A percentile compares a stretch with the other conserved stretches of the same genome.
phyloP scores from a whole-genome alignment of 2,329 filamentous ascomycete species.

The Zasmidium cellare region DNA sequence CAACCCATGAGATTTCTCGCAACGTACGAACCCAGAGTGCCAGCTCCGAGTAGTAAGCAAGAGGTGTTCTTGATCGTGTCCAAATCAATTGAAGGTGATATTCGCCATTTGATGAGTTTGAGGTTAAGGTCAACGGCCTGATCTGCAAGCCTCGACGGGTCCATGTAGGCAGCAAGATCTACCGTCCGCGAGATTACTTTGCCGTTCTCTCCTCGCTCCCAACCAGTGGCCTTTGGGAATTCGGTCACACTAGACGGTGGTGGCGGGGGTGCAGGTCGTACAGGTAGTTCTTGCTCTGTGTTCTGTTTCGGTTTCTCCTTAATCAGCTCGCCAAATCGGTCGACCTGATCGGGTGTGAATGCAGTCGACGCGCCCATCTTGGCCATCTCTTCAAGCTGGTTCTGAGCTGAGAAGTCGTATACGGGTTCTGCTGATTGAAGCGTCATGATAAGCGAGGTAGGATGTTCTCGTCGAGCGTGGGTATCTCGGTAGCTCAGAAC shows the following conservation, averaged over 20 bases:
- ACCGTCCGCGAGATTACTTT: constrained; percentile 78
- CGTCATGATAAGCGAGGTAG: constrained; percentile 76
- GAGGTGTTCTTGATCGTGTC: constrained; percentile 86
- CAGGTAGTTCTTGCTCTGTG: constrained; percentile 22
- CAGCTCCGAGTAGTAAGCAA: constrained; percentile 87
- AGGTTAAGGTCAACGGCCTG: constrained; percentile 94
- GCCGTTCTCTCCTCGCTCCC: constrained; percentile 80
- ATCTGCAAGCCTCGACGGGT: constrained; percentile 81
- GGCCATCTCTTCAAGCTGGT: constrained; percentile 24
- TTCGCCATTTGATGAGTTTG: constrained; percentile 98
- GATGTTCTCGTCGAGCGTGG: constrained; percentile 72
- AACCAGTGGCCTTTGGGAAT: constrained; percentile 83
- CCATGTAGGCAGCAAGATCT: constrained; percentile 90
- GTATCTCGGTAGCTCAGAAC: constrained; percentile 89
- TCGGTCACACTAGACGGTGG: constrained; percentile 41
- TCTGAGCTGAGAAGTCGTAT: constrained; percentile 23
- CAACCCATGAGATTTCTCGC: constrained; percentile 89
- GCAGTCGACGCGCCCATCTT: constrained; percentile 29
- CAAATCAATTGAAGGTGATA: constrained; percentile 83
- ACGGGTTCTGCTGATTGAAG: constrained; percentile 57
- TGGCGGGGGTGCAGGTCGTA: constrained; percentile 25
- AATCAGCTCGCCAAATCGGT: constrained; percentile 34
- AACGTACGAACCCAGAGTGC: constrained; percentile 91
- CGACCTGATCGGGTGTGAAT: constrained; percentile 30
- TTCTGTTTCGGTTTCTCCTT: constrained; percentile 18